Evolutionary conservation across 2,329 filamentous ascomycete species (phyloP).

Genomic region (Corynespora cassiicola): DNA sequence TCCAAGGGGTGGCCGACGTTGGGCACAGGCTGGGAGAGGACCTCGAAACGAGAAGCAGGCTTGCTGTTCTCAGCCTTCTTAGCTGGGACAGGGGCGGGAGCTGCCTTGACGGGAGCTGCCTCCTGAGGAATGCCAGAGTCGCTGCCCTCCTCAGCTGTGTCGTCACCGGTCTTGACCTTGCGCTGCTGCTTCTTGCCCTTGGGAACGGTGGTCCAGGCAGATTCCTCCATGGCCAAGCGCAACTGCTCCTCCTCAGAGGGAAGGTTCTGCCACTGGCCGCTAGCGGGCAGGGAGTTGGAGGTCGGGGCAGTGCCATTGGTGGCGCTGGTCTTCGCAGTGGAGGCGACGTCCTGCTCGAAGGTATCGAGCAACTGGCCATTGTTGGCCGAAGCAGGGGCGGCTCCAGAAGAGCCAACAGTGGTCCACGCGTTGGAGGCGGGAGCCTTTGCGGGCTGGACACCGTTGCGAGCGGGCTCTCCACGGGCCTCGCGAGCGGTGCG

Average conservation of each 20-base stretch:
- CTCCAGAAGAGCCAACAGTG: constrained; percentile 36
- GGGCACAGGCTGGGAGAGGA: constrained; percentile 33
- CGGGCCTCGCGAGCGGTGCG: constrained; percentile 82
- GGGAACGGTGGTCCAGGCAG: constrained; percentile 67
- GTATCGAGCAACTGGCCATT: constrained; percentile 55
- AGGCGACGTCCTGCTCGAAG: constrained; percentile 50
- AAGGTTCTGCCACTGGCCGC: constrained; percentile 54
- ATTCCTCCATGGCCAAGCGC: constrained; percentile 58
- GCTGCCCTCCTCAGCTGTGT: constrained; percentile 48
- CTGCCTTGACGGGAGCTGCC: constrained; percentile 17
- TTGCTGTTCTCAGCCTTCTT: constrained; percentile 35
- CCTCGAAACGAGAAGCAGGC: constrained; percentile 36
- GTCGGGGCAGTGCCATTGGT: constrained; percentile 50
- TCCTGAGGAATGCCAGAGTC: constrained; percentile 23
- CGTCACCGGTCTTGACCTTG: constrained; percentile 56
- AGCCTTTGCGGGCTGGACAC: constrained; percentile 58
- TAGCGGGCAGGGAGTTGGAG: constrained; percentile 41
- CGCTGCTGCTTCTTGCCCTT: constrained; percentile 62
- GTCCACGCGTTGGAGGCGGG: constrained; percentile 64
- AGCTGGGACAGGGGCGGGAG: constrained; percentile 27
- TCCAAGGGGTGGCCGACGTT: constrained; percentile 40
- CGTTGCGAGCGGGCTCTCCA: constrained; percentile 83
- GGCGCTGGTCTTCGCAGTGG: constrained; percentile 48
- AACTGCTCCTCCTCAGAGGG: constrained; percentile 69
- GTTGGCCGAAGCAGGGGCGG: constrained; percentile 27